These are phyloP conservation scores for Clarireedia homoeocarpa DNA, from an alignment of 2,329 filamentous ascomycete genomes.

Conservation along the genomic window DNA sequence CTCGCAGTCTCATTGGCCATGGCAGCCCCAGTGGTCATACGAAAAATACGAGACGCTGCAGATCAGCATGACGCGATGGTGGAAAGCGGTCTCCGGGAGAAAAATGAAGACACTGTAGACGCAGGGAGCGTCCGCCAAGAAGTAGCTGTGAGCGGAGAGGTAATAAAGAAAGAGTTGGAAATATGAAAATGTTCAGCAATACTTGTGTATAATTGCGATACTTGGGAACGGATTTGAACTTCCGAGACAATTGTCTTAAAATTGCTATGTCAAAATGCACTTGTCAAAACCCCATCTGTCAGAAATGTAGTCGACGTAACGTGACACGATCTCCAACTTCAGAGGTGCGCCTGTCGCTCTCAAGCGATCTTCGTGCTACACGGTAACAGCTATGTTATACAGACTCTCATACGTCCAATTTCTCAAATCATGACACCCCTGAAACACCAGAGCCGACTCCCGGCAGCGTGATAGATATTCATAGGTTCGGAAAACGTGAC, in stretches of 20 bases:
- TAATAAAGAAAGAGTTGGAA: neutral
- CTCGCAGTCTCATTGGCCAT: slow-evolving; percentile 63
- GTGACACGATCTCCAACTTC: neutral
- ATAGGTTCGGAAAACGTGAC: neutral
- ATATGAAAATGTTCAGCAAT: neutral
- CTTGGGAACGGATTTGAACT: neutral
- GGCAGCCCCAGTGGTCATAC: slow-evolving; percentile 69
- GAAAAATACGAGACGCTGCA: slow-evolving; percentile 45
- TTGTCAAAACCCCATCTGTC: slow-evolving; percentile 7
- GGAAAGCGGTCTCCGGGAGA: neutral
- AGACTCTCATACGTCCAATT: neutral
- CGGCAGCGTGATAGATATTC: neutral
- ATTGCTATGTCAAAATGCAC: slow-evolving; percentile 7
- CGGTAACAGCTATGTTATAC: neutral
- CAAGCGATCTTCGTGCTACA: neutral
- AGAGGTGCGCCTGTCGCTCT: neutral
- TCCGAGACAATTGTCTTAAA: neutral
- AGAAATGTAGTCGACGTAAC: slow-evolving; percentile 7
- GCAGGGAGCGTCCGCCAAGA: neutral
- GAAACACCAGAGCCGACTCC: neutral
- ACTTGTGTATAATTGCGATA: neutral
- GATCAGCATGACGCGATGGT: neutral
- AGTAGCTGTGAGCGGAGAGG: neutral
- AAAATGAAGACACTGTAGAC: neutral
- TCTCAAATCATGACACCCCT: neutral